Evolutionary conservation across 2,329 filamentous ascomycete genomes (phyloP), one percentile per base, ranked within the genome.

Genomic region (Dactylellina sp.): DNA sequence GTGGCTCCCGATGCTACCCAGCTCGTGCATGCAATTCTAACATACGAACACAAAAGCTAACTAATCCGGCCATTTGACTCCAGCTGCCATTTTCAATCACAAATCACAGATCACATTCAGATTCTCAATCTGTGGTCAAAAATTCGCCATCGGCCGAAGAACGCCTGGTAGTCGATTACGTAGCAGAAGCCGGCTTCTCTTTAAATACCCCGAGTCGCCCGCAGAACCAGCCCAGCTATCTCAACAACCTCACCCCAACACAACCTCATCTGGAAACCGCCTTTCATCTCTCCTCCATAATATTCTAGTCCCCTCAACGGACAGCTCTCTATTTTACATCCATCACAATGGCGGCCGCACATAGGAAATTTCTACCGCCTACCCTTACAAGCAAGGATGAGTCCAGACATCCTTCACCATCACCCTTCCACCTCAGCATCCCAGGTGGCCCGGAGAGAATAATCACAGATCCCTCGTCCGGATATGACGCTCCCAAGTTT

Each of bases 401-500:
- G 16, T 72, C 68, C 53, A 62, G 68, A 42, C 68, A 72, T 56
- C 68, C 68, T 22, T 72, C 68, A 16, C 68, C 68, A 4, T 55
- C 53, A 18, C 68, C 68, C 3, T 72, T 72, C 60, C 68, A 72
- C 22, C 61, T 72, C 18, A 72, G 68, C 55, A 72, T 72, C 79
- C 80, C 37, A 87, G 87, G 68, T 88, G 92, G 47, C 18, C 52
- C 22, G 12, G 60, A 52, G 80, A 87, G 90, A 64, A 86, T 94
- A 64, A 84, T 98, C 70, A 91, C 93, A 18, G 95, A 95, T 77
- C 90, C 92, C 77, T 95, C 93, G 28, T 90, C 96, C 39, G 95
- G 95, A 79, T 99, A 99, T 84, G 89, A 96, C 76, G 93, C 95
- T 22, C 93, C 94, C 50, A 92, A 93, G 75, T 99, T 99, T 80